These are phyloP conservation scores for Arxiozyma heterogenica DNA, from an alignment of 1,139 yeast species.

Conservation along the genomic window DNA sequence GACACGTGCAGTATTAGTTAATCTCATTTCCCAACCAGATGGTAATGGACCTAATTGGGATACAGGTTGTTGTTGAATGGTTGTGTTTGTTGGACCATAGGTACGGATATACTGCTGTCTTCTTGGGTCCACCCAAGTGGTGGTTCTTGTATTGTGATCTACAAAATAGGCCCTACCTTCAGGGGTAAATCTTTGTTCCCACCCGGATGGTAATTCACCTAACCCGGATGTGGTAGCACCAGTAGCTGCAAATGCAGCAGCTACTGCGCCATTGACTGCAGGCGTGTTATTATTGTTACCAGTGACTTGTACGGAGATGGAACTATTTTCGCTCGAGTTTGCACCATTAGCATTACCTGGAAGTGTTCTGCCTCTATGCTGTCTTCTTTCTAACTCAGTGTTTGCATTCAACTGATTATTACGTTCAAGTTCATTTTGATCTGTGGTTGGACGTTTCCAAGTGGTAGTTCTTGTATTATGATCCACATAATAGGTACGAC, in stretches of 20 bases:
- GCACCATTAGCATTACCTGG: conserved; percentile 39
- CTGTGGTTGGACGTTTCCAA: conserved; percentile 90
- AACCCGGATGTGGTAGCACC: conserved; percentile 93
- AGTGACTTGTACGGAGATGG: conserved; percentile 27
- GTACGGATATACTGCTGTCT: conserved; percentile 97
- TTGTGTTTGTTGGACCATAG: conserved; percentile 68
- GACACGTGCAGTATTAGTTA: conserved; percentile 95
- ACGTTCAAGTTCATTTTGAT: conserved; percentile 59
- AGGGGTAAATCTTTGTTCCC: conserved; percentile 98
- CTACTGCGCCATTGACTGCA: conserved; percentile 57
- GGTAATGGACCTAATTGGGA: conserved; percentile 97
- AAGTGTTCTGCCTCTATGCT: conserved; percentile 81
- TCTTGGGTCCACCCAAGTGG: conserved; percentile 99
- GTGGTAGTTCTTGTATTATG: conserved; percentile 96
- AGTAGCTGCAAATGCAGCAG: conserved; percentile 72
- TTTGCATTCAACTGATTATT: conserved; percentile 45
- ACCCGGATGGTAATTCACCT: conserved; percentile 95
- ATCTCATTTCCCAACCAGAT: conserved; percentile 99
- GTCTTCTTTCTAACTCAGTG: conserved; percentile 82
- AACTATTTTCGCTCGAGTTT: conserved; percentile 1
- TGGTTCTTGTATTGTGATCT: conserved; percentile 95
- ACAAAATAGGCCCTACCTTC: conserved; percentile 98
- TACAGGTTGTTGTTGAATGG: conserved; percentile 97
- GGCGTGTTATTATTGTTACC: conserved; percentile 35
- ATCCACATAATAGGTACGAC: conserved; percentile 95